Conservation (phyloP, 2,329 filamentous ascomycete genomes). For the Eutypa lata region DNA sequence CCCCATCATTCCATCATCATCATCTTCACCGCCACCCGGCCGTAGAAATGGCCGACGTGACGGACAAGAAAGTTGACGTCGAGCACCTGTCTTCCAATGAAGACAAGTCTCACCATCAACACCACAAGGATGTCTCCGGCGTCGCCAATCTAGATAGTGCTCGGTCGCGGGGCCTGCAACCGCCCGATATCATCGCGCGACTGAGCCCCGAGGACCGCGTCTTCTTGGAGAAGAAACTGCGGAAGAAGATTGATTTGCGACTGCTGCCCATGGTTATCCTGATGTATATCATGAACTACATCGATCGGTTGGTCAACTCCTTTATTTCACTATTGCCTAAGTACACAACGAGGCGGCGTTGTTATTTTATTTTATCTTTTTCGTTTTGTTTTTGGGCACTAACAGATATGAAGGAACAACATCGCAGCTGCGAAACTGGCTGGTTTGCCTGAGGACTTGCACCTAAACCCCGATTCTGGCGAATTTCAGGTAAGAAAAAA, state of each 20-base stretch:
- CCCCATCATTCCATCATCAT: too few species aligned
- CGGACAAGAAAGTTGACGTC: slow-evolving; percentile 5
- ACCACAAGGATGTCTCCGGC: slow-evolving; percentile 5
- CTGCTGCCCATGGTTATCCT: slow-evolving; percentile 65
- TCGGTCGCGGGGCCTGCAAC: slow-evolving; percentile 21
- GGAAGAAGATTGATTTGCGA: slow-evolving; percentile 62
- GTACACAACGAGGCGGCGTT: too few species aligned
- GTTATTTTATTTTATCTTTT: neutral
- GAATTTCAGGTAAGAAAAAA: slow-evolving; percentile 32
- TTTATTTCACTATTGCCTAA: too few species aligned
- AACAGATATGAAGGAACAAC: slow-evolving; percentile 43
- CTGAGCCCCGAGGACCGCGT: slow-evolving; percentile 49
- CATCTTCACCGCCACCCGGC: neutral
- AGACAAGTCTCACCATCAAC: slow-evolving; percentile 8
- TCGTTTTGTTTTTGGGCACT: neutral
- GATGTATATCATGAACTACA: slow-evolving; percentile 69
- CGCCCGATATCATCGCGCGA: slow-evolving; percentile 34
- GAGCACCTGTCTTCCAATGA: slow-evolving; percentile 13
- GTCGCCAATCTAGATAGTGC: slow-evolving; percentile 20
- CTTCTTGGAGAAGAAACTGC: slow-evolving; percentile 52
- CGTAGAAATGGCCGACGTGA: neutral
- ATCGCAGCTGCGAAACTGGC: slow-evolving; percentile 53
- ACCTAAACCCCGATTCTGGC: slow-evolving; percentile 25
- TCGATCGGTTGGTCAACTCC: slow-evolving; percentile 38
- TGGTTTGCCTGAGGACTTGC: slow-evolving; percentile 37